Percentiles rank a stretch among this genome's conserved stretches.
Evolutionary conservation across 1,139 yeast genomes (phyloP).

Genomic region (Blastobotrys illinoisensis): DNA sequence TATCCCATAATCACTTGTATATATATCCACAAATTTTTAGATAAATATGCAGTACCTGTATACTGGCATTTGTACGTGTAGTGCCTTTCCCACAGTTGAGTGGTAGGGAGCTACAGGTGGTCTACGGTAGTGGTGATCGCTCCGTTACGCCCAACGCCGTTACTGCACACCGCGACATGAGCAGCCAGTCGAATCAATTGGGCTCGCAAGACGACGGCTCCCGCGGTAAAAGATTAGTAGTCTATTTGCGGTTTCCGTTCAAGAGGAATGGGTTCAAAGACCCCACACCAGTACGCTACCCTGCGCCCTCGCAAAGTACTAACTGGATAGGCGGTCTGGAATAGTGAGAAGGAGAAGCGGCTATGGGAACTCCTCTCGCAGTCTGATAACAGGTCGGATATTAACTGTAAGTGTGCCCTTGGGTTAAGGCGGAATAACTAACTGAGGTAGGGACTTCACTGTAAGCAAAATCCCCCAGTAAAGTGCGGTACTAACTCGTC

Average conservation of each 20-base stretch:
- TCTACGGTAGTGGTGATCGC: background rate
- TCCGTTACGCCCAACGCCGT: background rate
- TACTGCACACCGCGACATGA: background rate
- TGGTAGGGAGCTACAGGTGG: too few relatives aligned
- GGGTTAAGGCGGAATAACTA: background rate
- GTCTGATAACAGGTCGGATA: constrained; percentile 32
- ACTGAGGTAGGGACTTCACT: constrained; percentile 12
- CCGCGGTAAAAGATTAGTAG: constrained; percentile 24
- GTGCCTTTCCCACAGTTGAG: too few relatives aligned
- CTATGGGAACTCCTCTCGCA: constrained; percentile 40
- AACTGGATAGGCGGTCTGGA: constrained; percentile 34
- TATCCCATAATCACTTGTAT: background rate
- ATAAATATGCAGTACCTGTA: too few relatives aligned
- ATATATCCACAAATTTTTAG: too few relatives aligned
- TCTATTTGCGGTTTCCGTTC: constrained; percentile 35
- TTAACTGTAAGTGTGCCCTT: constrained; percentile 34
- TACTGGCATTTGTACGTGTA: too few relatives aligned
- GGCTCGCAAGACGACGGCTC: background rate
- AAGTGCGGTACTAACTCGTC: background rate
- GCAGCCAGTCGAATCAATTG: background rate
- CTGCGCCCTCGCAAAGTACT: background rate
- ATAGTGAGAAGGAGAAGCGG: constrained; percentile 35
- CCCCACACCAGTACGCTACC: constrained; percentile 33
- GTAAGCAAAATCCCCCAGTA: constrained; percentile 9
- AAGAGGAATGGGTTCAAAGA: constrained; percentile 39